Base-by-base conservation (phyloP, 495 filamentous ascomycete genomes). In the Annulohypoxylon nitens region DNA sequence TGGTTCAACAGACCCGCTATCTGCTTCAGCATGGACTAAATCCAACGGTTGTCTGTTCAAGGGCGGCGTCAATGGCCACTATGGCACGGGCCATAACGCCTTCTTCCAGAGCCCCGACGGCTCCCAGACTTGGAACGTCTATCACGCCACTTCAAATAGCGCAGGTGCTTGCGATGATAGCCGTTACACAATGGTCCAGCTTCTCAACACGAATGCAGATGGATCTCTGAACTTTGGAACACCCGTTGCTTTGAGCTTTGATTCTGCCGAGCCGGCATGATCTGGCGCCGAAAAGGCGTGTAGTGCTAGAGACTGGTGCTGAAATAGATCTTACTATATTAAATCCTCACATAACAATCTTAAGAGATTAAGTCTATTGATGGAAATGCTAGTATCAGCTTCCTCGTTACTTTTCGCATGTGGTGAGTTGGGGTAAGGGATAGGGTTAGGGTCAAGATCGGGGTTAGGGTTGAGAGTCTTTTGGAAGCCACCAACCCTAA, bases 81-180 rank as follows among this genome's bases (percentile, higher is more conserved):
- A 83, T 48, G 87, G 87, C 2, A 83, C 87, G 0, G 87, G 86
- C 0, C 86, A 88, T 54, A 88, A 89, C 72, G 78, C 79, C 14
- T 86, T 87, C 74, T 84, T 85, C 61, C 62, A 72, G 6, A 84
- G 82, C 23, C 86, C 87, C 9, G 85, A 88, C 67, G 84, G 81
- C 2, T 76, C 74, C 2, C 78, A 84, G 73, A 83, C 82, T 26
- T 82, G 86, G 76, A 85, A 83, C 61, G 83, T 83, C 2, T 89
- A 82, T 72, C 86, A 89, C 70, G 87, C 86, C 9, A 85, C 83
- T 3, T 70, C 74, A 2, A 81, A 77, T 25, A 79, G 77, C 25
- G 76, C 48, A 20, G 85, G 78, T 51, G 79, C 80, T 10, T 85
- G 79, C 37, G 83, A 86, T 66, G 81, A 83, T 2, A 85, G 79